These are phyloP conservation scores for Vigna radiata DNA, from an alignment of 306 rosid genomes.

Conservation along the genomic window DNA sequence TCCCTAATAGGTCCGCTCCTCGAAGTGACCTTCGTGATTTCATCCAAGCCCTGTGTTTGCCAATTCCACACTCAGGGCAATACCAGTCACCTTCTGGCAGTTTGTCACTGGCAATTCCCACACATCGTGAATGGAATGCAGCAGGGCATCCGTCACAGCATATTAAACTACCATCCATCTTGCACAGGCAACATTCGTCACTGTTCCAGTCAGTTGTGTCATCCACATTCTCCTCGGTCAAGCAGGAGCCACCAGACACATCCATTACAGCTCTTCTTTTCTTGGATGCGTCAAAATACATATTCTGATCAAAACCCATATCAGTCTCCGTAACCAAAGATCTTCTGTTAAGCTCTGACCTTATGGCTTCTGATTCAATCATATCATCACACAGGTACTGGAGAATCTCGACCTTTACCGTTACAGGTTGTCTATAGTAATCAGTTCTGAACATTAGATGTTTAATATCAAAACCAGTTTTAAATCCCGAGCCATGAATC, in stretches of 20 bases:
- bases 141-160: constrained; percentile 99
- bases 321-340: constrained; percentile 74
- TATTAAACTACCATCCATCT: constrained; percentile 96
- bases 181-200: constrained; percentile 97
- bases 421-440: constrained; percentile 75
- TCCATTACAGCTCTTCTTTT: constrained; percentile 67
- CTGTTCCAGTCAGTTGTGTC: constrained; percentile 82
- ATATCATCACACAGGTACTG: constrained; percentile 87
- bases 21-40: constrained; percentile 77
- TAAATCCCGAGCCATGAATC: constrained; percentile 72
- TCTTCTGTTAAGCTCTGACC: constrained; percentile 90
- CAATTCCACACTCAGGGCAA: constrained; percentile 95
- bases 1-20: constrained; percentile 89
- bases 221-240: constrained; percentile 64
- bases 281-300: constrained; percentile 63
- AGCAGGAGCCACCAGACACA: constrained; percentile 59
- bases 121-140: constrained; percentile 95
- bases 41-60: constrained; percentile 66
- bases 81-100: constrained; percentile 98
- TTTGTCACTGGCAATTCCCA: constrained; percentile 70
- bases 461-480: constrained; percentile 64
- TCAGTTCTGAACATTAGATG: constrained; percentile 64
- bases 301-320: constrained; percentile 66
- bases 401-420: constrained; percentile 80
- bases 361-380: constrained; percentile 89